Base-by-base conservation (phyloP, 768 basidiomycete genomes). In the Amanita fuliginea region DNA sequence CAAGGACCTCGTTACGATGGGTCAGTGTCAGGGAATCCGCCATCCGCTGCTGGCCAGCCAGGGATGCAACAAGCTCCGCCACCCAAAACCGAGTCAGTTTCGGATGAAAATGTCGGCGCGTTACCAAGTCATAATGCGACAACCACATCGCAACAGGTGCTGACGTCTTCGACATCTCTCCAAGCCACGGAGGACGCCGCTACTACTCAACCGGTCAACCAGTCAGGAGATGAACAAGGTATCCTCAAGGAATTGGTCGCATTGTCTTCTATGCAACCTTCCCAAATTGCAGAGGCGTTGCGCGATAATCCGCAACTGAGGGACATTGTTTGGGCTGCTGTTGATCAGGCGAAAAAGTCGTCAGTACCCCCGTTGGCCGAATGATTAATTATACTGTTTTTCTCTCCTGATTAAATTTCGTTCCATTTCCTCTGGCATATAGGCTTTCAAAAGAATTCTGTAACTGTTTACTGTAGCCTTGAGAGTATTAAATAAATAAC, bases 261-360 rank as follows among this genome's bases (percentile, higher is more conserved):
- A 14, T 49, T 72, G 18, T 62, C 69, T 13, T 57, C 60, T 28
- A 51, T 71, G 32, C 60, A 68, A 36, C 63, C 66, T 28, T 53
- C 60, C n/a, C 68, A 71, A 52, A 61, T 72, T 7, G 60, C 63
- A 14, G 65, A 69, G 21, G 55, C 70, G 22, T 57, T 73, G 42
- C 59, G 63, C 16, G 61, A 60, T 18, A 70, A 73, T 50, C 64
- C 71, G 1, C 63, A 70, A 35, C 54, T 73, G 42, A 60, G 67
- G 32, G 64, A 67, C 26, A 61, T 68, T 21, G 60, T 69, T 7
- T 53, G 63, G 55, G 63, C 69, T 45, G 66, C 68, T 19, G 56
- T 68, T 42, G 52, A 55, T 21, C 57, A 58, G 41, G 54, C 56
- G 47, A 59, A 59, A 53, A 58, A 55, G 44, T 30, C 44, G 10